A percentile compares a stretch with the other conserved stretches of the same genome.
These are phyloP conservation scores for Tieghemostelium lacteum DNA, from an alignment of 78 protist species.

Conservation along the genomic window DNA sequence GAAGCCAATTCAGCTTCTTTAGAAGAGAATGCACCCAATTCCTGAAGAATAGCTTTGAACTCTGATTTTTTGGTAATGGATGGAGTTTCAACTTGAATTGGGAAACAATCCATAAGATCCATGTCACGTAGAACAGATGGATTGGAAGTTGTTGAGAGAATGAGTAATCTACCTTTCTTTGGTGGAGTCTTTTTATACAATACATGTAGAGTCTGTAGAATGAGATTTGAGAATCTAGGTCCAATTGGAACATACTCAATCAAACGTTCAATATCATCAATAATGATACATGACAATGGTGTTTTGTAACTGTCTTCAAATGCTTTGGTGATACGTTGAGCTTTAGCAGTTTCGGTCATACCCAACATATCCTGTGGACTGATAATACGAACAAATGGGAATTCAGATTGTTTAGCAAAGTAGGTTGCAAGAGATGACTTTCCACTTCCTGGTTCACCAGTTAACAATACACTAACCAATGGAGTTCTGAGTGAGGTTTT, in stretches of 20 bases:
- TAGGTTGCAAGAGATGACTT: conserved; percentile 97
- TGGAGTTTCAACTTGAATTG: conserved; percentile 50
- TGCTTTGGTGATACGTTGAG: conserved; percentile 83
- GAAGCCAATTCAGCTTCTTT: conserved; percentile 38
- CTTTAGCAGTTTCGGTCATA: conserved; percentile 82
- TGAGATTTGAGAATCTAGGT: conserved; percentile 96
- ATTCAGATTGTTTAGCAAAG: conserved; percentile 87
- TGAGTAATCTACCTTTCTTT: conserved; percentile 87
- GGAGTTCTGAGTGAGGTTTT: conserved; percentile 82
- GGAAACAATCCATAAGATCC: conserved; percentile 85
- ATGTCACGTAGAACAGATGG: conserved; percentile 37
- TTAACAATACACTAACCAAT: conserved; percentile 89
- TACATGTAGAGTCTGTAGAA: conserved; percentile 95
- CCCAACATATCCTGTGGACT: conserved; percentile 92
- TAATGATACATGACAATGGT: conserved; percentile 90
- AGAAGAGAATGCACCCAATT: conserved; percentile 32
- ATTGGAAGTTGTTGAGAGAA: conserved; percentile 95
- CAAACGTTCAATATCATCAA: conserved; percentile 98
- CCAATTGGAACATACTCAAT: conserved; percentile 96
- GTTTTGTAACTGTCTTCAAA: conserved; percentile 99
- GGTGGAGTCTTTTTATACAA: conserved; percentile 92
- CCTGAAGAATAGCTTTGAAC: conserved; percentile 30
- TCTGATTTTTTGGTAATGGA: conserved; percentile 18
- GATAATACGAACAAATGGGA: conserved; percentile 95
- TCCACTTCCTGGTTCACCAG: conserved; percentile 93